Evolutionary conservation across 345 rosid genomes (phyloP).

Genomic region (Citrus reticulata): DNA sequence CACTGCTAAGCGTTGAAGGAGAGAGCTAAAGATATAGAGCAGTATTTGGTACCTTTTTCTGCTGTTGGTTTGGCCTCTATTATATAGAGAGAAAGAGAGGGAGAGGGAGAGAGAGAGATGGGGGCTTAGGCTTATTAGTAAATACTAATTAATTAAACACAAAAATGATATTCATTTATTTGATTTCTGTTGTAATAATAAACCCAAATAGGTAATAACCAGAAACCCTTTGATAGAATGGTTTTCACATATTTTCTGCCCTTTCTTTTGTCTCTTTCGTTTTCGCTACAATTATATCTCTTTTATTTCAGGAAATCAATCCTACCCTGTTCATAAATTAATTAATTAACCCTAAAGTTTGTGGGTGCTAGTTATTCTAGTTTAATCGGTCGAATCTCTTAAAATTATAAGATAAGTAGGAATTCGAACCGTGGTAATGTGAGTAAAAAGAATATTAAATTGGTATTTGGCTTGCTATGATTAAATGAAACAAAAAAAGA

Average conservation of each 20-base stretch:
- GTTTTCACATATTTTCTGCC: not conserved
- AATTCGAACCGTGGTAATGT: no score
- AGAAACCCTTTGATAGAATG: no score
- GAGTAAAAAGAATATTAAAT: no score
- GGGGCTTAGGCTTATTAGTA: not conserved
- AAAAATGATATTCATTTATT: not conserved
- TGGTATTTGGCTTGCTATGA: no score
- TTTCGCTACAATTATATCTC: not conserved
- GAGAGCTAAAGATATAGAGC: not conserved
- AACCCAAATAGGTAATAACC: not conserved
- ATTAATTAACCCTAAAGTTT: not conserved
- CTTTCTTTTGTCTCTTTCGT: no score
- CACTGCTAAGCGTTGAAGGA: no score
- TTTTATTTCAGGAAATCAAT: not conserved
- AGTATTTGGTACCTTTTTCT: not conserved
- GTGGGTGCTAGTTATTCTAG: no score
- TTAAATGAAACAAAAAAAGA: no score
- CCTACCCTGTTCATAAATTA: not conserved
- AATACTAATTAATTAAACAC: not conserved
- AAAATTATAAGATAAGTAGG: no score
- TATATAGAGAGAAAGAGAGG: slow-evolving; percentile 11
- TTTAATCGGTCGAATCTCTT: no score
- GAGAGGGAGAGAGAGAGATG: not conserved
- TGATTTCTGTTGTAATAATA: not conserved
- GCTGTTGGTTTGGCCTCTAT: not conserved